These are phyloP conservation scores for Lachnellula suecica DNA, from an alignment of 2,329 filamentous ascomycete genomes.

Conservation along the genomic window DNA sequence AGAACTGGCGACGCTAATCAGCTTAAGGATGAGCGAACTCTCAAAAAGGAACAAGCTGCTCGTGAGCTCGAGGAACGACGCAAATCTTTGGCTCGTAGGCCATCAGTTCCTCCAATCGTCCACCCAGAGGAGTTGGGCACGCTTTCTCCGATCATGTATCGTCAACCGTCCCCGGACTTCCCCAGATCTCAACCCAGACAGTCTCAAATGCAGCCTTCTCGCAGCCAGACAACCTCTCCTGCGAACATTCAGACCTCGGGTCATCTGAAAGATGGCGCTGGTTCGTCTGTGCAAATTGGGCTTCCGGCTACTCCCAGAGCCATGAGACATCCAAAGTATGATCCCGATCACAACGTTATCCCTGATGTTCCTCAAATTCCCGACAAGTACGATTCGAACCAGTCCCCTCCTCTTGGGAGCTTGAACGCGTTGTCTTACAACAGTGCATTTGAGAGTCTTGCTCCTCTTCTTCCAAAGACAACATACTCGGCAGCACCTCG, in stretches of 20 bases:
- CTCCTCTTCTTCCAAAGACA: conserved; percentile 33
- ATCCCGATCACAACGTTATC: conserved; percentile 52
- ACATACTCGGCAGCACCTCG: conserved; percentile 44
- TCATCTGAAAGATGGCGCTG: conserved; percentile 45
- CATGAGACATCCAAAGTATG: conserved; percentile 78
- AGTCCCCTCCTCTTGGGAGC: conserved; percentile 23
- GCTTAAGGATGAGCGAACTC: conserved; percentile 59
- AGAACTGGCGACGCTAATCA: conserved; percentile 53
- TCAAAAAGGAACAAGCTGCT: conserved; percentile 73
- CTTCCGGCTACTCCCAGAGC: conserved; percentile 90
- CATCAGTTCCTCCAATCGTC: conserved; percentile 77
- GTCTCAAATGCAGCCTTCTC: conserved; percentile 38
- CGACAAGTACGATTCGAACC: conserved; percentile 37
- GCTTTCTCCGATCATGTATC: conserved; percentile 30
- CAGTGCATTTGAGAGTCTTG: conserved; percentile 28
- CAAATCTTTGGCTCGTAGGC: conserved; percentile 76
- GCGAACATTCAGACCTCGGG: conserved; percentile 23
- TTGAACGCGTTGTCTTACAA: conserved; percentile 26
- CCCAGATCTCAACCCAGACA: conserved; percentile 37
- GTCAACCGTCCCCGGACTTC: conserved; percentile 24
- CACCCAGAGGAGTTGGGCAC: conserved; percentile 61
- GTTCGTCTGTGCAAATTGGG: conserved; percentile 59
- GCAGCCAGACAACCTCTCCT: conserved; percentile 62
- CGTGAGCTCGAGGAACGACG: conserved; percentile 87
- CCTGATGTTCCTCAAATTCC: conserved; percentile 59